phyloP scores from a whole-genome alignment of 805 yeast genomes.

The Zygosaccharomyces kombuchaensis region DNA sequence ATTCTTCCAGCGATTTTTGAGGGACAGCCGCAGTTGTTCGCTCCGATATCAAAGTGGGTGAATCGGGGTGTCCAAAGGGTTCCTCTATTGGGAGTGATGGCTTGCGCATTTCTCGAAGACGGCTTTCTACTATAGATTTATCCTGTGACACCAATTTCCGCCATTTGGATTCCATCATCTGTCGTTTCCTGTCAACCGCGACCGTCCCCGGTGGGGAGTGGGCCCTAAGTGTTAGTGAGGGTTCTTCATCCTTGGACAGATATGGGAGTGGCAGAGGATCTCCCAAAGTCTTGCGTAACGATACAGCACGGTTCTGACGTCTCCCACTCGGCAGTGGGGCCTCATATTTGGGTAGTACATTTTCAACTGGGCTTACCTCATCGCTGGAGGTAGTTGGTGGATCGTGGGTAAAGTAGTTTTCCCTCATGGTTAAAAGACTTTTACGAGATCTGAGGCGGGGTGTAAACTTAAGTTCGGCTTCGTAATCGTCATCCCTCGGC shows the following conservation, averaged over 20 bases:
- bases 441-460: constrained; percentile 24
- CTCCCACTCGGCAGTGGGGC: background rate
- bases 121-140: constrained; percentile 15
- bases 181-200: constrained; percentile 10
- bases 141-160: constrained; percentile 15
- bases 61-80: background rate
- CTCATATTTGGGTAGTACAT: background rate
- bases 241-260: constrained; percentile 9
- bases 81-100: constrained; percentile 1
- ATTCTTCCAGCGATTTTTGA: constrained; percentile 2
- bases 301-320: constrained; percentile 1
- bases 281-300: constrained; percentile 28
- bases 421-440: constrained; percentile 15
- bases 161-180: constrained; percentile 19
- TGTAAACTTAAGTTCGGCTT: constrained; percentile 33
- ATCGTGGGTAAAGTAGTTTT: background rate
- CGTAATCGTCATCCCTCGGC: constrained; percentile 14
- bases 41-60: background rate
- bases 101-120: constrained; percentile 15
- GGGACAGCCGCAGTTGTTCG: constrained; percentile 2
- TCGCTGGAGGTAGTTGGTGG: constrained; percentile 1
- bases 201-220: constrained; percentile 1
- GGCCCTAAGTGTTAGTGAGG: background rate
- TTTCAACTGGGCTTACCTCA: constrained; percentile 1
- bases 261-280: constrained; percentile 41